phyloP scores from a whole-genome alignment of 169 alveolate species.

The Eimeria falciformis region DNA sequence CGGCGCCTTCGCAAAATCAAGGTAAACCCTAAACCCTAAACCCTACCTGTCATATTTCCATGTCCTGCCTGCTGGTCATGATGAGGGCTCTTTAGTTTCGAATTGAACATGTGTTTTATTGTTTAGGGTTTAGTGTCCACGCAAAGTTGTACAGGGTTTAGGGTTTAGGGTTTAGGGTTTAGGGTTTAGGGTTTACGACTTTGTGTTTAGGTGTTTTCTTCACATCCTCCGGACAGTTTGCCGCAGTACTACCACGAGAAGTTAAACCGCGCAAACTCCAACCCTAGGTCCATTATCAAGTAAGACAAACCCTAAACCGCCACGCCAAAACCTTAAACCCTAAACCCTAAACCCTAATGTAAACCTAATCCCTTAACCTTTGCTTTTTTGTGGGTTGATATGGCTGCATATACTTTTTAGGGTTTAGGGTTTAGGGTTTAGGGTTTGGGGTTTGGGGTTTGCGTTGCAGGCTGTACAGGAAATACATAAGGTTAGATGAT shows the following conservation, averaged over 20 bases:
- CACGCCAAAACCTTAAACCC: constrained; percentile 19
- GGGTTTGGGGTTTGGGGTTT: constrained; percentile 41
- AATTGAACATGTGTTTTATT: too few species aligned
- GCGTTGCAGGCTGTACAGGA: constrained; percentile 85
- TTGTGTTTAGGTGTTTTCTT: constrained; percentile 11
- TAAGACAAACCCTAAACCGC: too few species aligned
- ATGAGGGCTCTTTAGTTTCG: too few species aligned
- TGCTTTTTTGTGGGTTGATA: not conserved
- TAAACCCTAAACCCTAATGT: constrained; percentile 41
- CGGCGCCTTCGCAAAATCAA: constrained; percentile 46
- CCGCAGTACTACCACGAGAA: constrained; percentile 52
- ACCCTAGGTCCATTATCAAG: constrained; percentile 73
- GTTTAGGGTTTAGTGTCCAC: too few species aligned
- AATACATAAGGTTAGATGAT: constrained; percentile 86
- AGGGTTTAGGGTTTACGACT: constrained; percentile 36
- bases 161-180: constrained; percentile 10
- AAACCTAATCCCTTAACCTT: constrained; percentile 26
- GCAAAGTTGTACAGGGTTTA: too few species aligned
- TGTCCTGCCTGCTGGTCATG: too few species aligned
- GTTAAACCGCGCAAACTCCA: constrained; percentile 57
- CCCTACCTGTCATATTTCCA: too few species aligned
- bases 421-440: constrained; percentile 28
- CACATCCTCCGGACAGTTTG: constrained; percentile 1
- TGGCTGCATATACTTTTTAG: not conserved
- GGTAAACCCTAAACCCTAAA: constrained; percentile 57